Percentiles rank a stretch among this genome's conserved stretches.
Conservation (phyloP, 768 basidiomycete genomes). For the Tylopilus rubrobrunneus region DNA sequence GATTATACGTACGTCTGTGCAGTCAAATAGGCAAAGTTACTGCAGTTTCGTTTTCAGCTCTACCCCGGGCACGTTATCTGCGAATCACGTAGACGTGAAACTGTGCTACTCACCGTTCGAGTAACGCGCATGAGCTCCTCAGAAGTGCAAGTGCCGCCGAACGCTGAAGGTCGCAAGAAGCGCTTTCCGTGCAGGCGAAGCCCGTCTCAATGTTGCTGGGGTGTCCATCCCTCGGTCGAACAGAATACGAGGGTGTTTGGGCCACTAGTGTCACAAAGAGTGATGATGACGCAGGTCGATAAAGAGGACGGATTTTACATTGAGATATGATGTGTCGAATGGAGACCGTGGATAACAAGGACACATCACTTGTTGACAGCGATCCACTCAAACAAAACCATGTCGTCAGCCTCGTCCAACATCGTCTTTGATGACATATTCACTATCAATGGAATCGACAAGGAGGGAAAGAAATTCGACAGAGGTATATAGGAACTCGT, state of each 20-base stretch:
- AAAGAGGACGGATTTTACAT: not conserved
- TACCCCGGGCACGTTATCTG: not conserved
- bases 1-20: slow-evolving; percentile 69
- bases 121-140: slow-evolving; percentile 20
- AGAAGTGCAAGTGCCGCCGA: not conserved
- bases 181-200: slow-evolving; percentile 47
- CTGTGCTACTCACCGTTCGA: slow-evolving; percentile 26
- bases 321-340: not conserved
- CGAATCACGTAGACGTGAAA: not conserved
- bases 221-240: slow-evolving; percentile 36
- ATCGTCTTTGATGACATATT: slow-evolving; percentile 95
- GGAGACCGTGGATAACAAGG: not conserved
- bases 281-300: not conserved
- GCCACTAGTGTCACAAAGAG: not conserved
- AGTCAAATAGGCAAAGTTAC: slow-evolving; percentile 26
- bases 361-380: too few relatives aligned
- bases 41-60: slow-evolving; percentile 26
- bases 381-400: slow-evolving; percentile 20
- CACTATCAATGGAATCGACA: slow-evolving; percentile 77
- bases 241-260: not conserved
- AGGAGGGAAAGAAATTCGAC: slow-evolving; percentile 97
- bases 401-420: slow-evolving; percentile 60
- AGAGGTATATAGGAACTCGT: slow-evolving; percentile 56
- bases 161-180: slow-evolving; percentile 29
- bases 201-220: slow-evolving; percentile 39